Evolutionary conservation across 2,329 filamentous ascomycete species (phyloP).

Genomic region (Didymellaceae sp.): DNA sequence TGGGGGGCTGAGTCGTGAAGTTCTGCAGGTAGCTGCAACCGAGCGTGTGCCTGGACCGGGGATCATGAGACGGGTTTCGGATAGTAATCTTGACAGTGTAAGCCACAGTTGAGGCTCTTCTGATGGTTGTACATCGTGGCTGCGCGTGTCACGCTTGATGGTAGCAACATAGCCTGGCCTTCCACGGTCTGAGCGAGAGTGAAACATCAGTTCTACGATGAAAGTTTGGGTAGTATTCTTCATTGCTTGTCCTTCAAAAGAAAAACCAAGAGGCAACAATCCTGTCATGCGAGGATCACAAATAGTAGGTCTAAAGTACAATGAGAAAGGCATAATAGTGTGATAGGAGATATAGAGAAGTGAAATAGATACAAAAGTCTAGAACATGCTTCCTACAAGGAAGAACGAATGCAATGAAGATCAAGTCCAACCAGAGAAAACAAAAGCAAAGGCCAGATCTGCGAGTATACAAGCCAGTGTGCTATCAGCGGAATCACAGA

Average conservation of each 20-base stretch:
- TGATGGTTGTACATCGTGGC: background rate
- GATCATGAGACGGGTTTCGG: slow-evolving; percentile 7
- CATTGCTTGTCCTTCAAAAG: too few relatives aligned
- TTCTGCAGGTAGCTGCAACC: slow-evolving; percentile 7
- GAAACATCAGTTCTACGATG: background rate
- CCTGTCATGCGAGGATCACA: background rate
- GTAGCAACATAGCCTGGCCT: background rate
- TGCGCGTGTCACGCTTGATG: background rate
- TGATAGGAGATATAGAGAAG: slow-evolving; percentile 24
- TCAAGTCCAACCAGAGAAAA: background rate
- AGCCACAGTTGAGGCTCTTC: slow-evolving; percentile 7
- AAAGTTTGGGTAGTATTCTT: background rate
- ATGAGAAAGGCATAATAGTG: slow-evolving; percentile 10
- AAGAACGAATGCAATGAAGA: background rate
- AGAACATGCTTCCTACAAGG: slow-evolving; percentile 2
- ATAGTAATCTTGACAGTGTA: background rate
- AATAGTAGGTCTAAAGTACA: slow-evolving; percentile 3
- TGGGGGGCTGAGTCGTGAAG: slow-evolving; percentile 20
- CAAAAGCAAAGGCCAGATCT: background rate
- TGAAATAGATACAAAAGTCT: slow-evolving; percentile 26
- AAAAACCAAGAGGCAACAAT: too few relatives aligned
- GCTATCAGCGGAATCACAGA: too few relatives aligned
- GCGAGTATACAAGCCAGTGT: background rate
- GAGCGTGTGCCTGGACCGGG: background rate
- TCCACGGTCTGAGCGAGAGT: background rate